These are phyloP conservation scores for Aspergillus sp. DNA, from an alignment of 2,329 filamentous ascomycete genomes.

Conservation along the genomic window DNA sequence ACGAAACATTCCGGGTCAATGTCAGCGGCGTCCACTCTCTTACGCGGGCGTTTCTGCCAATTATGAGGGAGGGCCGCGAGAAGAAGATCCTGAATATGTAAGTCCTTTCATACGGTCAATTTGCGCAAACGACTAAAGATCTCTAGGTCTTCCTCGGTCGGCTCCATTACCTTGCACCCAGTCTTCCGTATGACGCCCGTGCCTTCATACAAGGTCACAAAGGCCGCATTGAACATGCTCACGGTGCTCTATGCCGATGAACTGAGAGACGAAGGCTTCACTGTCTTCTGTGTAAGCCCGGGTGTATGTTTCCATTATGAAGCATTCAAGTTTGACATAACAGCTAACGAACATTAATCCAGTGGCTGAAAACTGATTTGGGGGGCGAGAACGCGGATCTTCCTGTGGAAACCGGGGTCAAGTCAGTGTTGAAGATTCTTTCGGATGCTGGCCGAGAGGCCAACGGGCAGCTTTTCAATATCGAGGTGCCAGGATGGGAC, in stretches of 20 bases:
- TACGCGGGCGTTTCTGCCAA: constrained; percentile 40
- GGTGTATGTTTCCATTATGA: constrained; percentile 37
- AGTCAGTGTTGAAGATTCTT: constrained; percentile 47
- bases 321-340: neutral
- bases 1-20: constrained; percentile 42
- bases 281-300: constrained; percentile 42
- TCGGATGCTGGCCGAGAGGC: constrained; percentile 37
- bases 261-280: constrained; percentile 42
- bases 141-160: neutral
- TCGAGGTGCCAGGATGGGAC: constrained; percentile 41
- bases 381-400: constrained; percentile 45
- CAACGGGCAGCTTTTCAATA: constrained; percentile 51
- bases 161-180: constrained; percentile 35
- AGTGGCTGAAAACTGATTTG: constrained; percentile 51
- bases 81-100: constrained; percentile 50
- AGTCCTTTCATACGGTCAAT: neutral
- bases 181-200: constrained; percentile 21
- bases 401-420: constrained; percentile 39
- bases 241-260: constrained; percentile 34
- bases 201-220: constrained; percentile 48
- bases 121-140: neutral
- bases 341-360: neutral
- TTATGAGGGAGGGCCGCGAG: constrained; percentile 37
- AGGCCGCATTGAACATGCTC: constrained; percentile 50
- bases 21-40: constrained; percentile 43